Base-by-base conservation (phyloP, 2,329 filamentous ascomycete species). In the Phaeoacremonium minimum region DNA sequence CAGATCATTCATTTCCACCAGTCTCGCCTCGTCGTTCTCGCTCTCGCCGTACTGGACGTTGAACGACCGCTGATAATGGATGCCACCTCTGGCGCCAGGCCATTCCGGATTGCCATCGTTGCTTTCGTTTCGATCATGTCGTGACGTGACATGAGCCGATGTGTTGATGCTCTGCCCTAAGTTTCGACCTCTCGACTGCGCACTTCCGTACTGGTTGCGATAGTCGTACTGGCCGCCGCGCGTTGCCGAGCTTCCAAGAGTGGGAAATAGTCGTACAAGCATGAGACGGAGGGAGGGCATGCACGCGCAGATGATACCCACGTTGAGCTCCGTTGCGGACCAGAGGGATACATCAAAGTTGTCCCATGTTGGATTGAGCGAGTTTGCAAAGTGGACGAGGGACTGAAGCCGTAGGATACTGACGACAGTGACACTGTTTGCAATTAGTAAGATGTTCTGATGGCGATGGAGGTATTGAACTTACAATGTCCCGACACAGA, bases 401-500 rank as follows among this genome's bases (percentile, higher is more conserved):
- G 53, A 49, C 4, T 47, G 43, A 7, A 60, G 43, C 7, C 57
- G 52, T 11, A 60, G 39, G 26, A 56, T 48, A 31, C 50, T 55
- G 32, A 62, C 50, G 12, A 62, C 20, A 6, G 57, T 61, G 30
- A 62, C 55, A 15, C 48, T 52, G 19, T 9, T 4, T 13, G 29
- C 18, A 17, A 30, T n/a, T n/a, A 5, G 5, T 26, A 26, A 26
- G 22, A 9, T 26, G 22, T 26, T 26, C n/a, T n/a, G n/a, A n/a
- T n/a, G n/a, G n/a, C n/a, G n/a, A n/a, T n/a, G n/a, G n/a, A n/a
- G n/a, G n/a, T n/a, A n/a, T n/a, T n/a, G n/a, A n/a, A 26, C 22
- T 26, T 34, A 61, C 58, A 64, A 63, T 2, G 59, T 51, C 26
- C 69, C 67, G 2, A 69, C 55, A 4, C 57, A 50, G 30, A 72